Evolutionary conservation across 768 basidiomycete species (phyloP), one percentile per base, ranked within the genome.

Genomic region (Naganishia randhawae): DNA sequence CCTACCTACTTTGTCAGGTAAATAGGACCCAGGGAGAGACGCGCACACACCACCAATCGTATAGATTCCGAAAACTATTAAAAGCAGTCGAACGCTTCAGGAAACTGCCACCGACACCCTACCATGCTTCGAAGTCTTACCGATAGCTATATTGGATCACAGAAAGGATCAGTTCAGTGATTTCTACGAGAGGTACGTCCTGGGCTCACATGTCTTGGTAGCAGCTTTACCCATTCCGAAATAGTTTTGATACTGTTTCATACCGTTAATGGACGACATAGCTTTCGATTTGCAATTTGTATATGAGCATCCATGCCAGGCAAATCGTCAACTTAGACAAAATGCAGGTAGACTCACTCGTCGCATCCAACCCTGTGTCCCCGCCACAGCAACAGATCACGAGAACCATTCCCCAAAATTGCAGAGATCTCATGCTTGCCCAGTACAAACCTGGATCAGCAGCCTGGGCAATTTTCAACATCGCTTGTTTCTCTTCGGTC

Each of bases 1-100:
- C 51, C 85, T 83, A 14, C 85, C 85, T 69, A 84, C 81, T 66
- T 76, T 78, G 74, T 85, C 85, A 32, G 84, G 83, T 33, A 85
- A 71, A 71, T 81, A 82, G 13, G 83, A 83, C 13, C 71, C 70
- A 81, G 70, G 37, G 62, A 76, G 63, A 61, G 69, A 71, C 17
- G 62, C 68, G 48, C 51, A 66, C 17, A 74, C 73, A 29, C 67
- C 55, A n/a, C 76, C 75, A 55, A 85, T 80, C 0, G 84, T 84
- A 25, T 53, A 65, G 22, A 50, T 74, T 51, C 72, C 85, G 70
- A 85, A 86, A 31, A 85, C 83, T 17, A 84, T 84, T 70, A 42
- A 39, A 19, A 7, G 42, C 42, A 42, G 6, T 42, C 42, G 16
- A 17, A 42, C 3, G 42, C 5, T 19, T 42, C 16, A 42, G 42